A percentile compares a stretch with the other conserved stretches of the same genome.
These are phyloP conservation scores for Arthrobotrys musiformis DNA, from an alignment of 2,329 filamentous ascomycete genomes.

Conservation along the genomic window DNA sequence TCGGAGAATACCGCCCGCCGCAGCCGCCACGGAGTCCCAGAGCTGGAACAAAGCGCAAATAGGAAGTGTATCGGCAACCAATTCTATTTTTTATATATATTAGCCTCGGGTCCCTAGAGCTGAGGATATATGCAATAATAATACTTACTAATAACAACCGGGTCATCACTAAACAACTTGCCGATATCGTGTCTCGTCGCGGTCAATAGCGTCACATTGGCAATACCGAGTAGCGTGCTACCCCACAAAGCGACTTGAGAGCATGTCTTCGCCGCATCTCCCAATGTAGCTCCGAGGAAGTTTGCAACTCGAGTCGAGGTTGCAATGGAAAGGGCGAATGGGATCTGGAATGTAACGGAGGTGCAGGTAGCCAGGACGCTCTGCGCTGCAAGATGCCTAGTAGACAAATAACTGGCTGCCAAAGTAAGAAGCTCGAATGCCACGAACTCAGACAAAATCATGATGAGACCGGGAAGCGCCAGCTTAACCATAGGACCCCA, in stretches of 20 bases:
- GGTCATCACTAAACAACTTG: slow-evolving; percentile 78
- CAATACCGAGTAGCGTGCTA: slow-evolving; percentile 76
- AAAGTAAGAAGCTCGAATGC: slow-evolving; percentile 92
- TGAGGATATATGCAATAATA: background rate
- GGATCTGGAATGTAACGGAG: slow-evolving; percentile 86
- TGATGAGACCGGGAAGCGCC: slow-evolving; percentile 86
- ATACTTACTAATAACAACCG: slow-evolving; percentile 69
- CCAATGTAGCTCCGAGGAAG: slow-evolving; percentile 85
- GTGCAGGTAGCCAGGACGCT: slow-evolving; percentile 82
- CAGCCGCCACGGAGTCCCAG: slow-evolving; percentile 82
- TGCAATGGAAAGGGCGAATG: slow-evolving; percentile 90
- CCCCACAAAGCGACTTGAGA: slow-evolving; percentile 69
- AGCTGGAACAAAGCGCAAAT: slow-evolving; percentile 89
- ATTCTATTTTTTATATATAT: slow-evolving; percentile 59
- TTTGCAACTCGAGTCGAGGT: slow-evolving; percentile 90
- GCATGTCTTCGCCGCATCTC: slow-evolving; percentile 80
- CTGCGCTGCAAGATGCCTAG: slow-evolving; percentile 73
- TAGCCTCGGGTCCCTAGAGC: background rate
- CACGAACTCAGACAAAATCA: slow-evolving; percentile 93
- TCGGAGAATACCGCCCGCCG: slow-evolving; percentile 84
- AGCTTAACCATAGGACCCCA: slow-evolving; percentile 77
- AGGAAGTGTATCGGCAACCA: slow-evolving; percentile 78
- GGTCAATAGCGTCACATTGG: slow-evolving; percentile 79
- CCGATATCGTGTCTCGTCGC: slow-evolving; percentile 78
- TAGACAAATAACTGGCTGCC: slow-evolving; percentile 80